Conservation (phyloP, 345 rosid genomes). For the Gossypium arboreum region DNA sequence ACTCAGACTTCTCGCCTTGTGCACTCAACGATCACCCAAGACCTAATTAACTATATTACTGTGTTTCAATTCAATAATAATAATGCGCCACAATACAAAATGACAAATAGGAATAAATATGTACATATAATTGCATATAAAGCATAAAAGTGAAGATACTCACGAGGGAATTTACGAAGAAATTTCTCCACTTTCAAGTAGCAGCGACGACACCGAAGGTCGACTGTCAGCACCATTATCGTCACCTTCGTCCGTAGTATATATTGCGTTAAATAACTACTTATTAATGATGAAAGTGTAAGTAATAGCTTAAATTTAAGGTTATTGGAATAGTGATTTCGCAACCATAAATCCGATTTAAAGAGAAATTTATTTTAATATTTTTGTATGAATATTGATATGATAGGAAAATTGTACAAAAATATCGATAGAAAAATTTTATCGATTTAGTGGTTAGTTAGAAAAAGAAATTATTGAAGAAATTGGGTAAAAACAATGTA, state of each 20-base stretch:
- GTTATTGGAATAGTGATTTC: too few species aligned
- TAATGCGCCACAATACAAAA: neutral
- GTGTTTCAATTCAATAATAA: neutral
- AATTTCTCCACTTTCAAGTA: conserved; percentile 65
- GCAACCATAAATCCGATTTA: too few species aligned
- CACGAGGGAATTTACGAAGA: conserved; percentile 66
- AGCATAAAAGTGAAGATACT: conserved; percentile 18
- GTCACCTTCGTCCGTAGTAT: conserved; percentile 41
- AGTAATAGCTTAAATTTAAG: too few species aligned
- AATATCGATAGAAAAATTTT: too few species aligned
- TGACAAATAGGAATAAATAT: neutral
- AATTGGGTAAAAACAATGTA: too few species aligned
- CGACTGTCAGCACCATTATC: conserved; percentile 60
- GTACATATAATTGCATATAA: neutral
- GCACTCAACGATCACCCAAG: neutral
- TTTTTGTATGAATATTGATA: too few species aligned
- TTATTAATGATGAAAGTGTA: too few species aligned
- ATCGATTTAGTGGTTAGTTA: too few species aligned
- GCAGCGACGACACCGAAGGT: conserved; percentile 67
- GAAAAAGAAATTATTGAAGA: too few species aligned
- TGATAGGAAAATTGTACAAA: too few species aligned
- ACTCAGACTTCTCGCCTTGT: conserved; percentile 30
- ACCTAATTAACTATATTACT: neutral
- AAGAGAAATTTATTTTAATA: too few species aligned
- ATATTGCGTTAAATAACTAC: neutral